Conservation (phyloP, 1,284 basidiomycete genomes). For the Apiotrichum gracile region DNA sequence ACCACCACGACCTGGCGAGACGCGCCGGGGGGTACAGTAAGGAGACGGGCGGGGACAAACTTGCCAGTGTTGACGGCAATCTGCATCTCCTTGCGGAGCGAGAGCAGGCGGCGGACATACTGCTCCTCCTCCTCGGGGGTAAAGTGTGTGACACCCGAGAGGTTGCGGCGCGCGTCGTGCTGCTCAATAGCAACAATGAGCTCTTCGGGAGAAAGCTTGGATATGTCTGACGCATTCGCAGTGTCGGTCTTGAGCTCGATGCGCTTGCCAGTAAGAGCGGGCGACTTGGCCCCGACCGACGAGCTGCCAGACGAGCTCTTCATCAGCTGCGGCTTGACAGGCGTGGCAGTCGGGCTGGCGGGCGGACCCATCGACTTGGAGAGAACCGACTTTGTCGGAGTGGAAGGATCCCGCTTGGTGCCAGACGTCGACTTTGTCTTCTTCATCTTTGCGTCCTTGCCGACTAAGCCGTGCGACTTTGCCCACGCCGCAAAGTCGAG, state of each 20-base stretch:
- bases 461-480: conserved; percentile 31
- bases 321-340: not conserved
- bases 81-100: conserved; percentile 47
- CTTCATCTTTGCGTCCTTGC: conserved; percentile 32
- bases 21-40: conserved; percentile 39
- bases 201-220: conserved; percentile 48
- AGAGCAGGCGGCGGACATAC: conserved; percentile 48
- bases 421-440: conserved; percentile 13
- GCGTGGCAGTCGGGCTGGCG: not conserved
- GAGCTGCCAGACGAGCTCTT: not conserved
- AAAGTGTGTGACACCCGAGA: conserved; percentile 40
- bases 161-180: conserved; percentile 43
- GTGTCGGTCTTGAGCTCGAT: conserved; percentile 28
- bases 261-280: conserved; percentile 39
- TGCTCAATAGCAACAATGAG: conserved; percentile 48
- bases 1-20: conserved; percentile 48
- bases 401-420: conserved; percentile 8
- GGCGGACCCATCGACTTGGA: not conserved
- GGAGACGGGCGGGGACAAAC: conserved; percentile 43
- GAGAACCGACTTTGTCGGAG: conserved; percentile 5
- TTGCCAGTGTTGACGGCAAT: conserved; percentile 41
- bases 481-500: conserved; percentile 41
- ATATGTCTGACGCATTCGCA: conserved; percentile 25
- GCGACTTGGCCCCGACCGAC: conserved; percentile 17
- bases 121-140: conserved; percentile 50